phyloP scores from a whole-genome alignment of 305 asterid genomes.

The Solanum hybrid region DNA sequence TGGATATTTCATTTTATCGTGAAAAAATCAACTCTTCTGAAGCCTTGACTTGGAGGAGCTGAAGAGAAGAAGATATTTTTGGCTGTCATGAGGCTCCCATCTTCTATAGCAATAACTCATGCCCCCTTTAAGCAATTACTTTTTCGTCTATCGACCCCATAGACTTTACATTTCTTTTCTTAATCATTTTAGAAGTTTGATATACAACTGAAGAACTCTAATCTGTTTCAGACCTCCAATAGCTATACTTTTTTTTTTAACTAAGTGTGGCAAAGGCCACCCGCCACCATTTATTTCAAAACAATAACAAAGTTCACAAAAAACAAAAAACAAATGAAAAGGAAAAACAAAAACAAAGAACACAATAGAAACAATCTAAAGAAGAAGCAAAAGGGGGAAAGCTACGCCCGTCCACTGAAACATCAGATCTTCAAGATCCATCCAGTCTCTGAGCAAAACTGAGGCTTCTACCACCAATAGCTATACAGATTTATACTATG shows the following conservation, averaged over 20 bases:
- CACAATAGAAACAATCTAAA: too few relatives aligned
- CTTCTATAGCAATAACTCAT: neutral
- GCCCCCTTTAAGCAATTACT: neutral
- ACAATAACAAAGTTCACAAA: too few relatives aligned
- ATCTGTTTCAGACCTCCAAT: neutral
- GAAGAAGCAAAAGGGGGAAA: too few relatives aligned
- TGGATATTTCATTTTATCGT: neutral
- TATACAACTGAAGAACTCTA: neutral
- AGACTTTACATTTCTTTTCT: neutral
- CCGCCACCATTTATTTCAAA: too few relatives aligned
- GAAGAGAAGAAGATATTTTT: neutral
- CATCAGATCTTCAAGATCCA: too few relatives aligned
- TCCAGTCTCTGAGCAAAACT: too few relatives aligned
- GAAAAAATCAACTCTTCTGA: neutral
- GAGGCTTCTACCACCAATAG: neutral
- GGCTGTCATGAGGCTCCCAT: conserved; percentile 1
- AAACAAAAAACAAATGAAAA: too few relatives aligned
- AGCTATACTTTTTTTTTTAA: neutral
- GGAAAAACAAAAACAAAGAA: too few relatives aligned
- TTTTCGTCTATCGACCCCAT: neutral
- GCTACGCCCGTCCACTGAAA: too few relatives aligned
- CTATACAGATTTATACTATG: neutral
- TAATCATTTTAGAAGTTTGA: neutral
- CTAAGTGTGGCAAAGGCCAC: too few relatives aligned
- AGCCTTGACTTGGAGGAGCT: neutral